Evolutionary conservation across 495 filamentous ascomycete genomes (phyloP), one percentile per base, ranked within the genome.

Genomic region (Thermothielavioides terrestris): DNA sequence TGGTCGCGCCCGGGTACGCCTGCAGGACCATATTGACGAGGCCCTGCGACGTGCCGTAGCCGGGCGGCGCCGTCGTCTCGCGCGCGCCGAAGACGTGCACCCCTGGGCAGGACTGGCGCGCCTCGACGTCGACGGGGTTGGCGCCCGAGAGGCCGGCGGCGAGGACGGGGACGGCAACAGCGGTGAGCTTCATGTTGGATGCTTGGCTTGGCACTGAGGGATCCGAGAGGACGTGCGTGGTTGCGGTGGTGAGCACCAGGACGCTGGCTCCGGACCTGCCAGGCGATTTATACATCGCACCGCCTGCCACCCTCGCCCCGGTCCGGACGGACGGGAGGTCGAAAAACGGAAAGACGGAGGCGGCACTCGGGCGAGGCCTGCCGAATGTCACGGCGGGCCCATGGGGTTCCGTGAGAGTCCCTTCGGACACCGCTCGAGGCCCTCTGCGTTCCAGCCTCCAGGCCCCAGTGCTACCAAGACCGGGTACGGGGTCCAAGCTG

Each of bases 31-130:
- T 63, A 55, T 82, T 71, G 59, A 83, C 79, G 22, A 82, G 71
- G 0, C 68, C 68, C 44, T 52, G 61, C 20, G 74, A 66, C 22
- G 76, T 73, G 11, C 79, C 77, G 55, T 75, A 81, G 14, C 80
- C 80, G 6, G 70, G 55, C 2, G 74, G 50, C 2, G 59, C 80
- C 0, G 78, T 81, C 10, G 80, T 84, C 66, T 84, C 82, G 39
- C 82, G 78, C 0, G 81, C 82, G 7, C 80, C 80, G 42, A 83
- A 80, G 35, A 81, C 68, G 57, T 83, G 80, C 23, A 82, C 63
- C 25, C 64, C 54, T 6, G 76, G 75, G 53, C 77, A 80, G 42
- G 58, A 63, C 53, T 70, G 66, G 15, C 66, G 55, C 11, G 59
- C 44, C 28, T 57, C 53, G 37, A 56, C 5, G 4, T 59, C 53